These are phyloP conservation scores for Gynochthodes officinalis DNA, from an alignment of 257 asterid genomes.

Conservation along the genomic window DNA sequence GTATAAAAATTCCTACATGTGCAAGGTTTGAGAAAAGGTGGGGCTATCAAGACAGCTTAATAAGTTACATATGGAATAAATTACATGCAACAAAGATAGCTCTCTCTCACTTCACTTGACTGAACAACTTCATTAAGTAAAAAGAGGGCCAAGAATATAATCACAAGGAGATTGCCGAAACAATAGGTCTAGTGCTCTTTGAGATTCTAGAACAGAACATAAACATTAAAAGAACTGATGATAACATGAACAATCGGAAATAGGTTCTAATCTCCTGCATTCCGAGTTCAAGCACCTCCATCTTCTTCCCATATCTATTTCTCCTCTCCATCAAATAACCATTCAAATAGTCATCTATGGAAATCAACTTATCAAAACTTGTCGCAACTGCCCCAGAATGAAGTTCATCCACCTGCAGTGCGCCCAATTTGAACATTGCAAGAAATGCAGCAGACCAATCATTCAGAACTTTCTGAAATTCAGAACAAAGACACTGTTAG, in stretches of 20 bases:
- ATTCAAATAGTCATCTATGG: constrained; percentile 85
- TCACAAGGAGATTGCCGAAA: constrained; percentile 63
- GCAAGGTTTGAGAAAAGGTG: no score
- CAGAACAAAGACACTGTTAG: constrained; percentile 15
- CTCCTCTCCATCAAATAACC: constrained; percentile 82
- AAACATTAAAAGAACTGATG: constrained; percentile 85
- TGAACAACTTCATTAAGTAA: constrained; percentile 10
- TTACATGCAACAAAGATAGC: constrained; percentile 31
- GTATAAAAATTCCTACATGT: no score
- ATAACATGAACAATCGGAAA: constrained; percentile 81
- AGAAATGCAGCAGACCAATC: constrained; percentile 93
- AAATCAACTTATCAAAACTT: constrained; percentile 59
- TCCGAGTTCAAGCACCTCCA: constrained; percentile 91
- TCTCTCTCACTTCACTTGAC: constrained; percentile 4
- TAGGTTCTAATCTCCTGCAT: constrained; percentile 91
- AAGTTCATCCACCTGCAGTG: constrained; percentile 59
- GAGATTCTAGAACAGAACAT: constrained; percentile 97
- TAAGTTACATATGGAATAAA: constrained; percentile 22
- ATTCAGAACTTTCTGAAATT: constrained; percentile 74
- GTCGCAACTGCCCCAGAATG: constrained; percentile 48
- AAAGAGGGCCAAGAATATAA: constrained; percentile 22
- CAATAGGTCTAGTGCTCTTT: constrained; percentile 76
- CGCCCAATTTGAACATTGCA: constrained; percentile 70
- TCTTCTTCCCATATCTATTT: constrained; percentile 77
- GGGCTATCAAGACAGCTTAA: no score